Conservation (phyloP, 2,329 filamentous ascomycete genomes). For the Fusarium proliferatum region DNA sequence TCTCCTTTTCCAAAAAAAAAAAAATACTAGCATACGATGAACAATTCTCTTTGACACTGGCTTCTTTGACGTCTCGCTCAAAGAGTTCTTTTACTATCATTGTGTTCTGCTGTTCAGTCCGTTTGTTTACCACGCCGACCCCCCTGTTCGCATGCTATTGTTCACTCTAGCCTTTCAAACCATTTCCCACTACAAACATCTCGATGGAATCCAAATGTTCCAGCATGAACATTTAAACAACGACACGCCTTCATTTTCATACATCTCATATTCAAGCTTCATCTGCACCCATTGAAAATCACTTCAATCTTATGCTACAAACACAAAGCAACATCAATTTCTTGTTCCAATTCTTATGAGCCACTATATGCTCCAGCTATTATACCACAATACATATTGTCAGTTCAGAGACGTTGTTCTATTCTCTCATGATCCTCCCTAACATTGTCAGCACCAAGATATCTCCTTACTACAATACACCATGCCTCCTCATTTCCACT, state of each 20-base stretch:
- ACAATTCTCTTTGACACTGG: rapidly evolving
- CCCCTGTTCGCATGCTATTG: neutral
- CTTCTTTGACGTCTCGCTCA: neutral
- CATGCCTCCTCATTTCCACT: constrained; percentile 7
- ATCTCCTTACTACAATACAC: neutral
- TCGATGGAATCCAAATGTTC: rapidly evolving
- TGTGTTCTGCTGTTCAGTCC: neutral
- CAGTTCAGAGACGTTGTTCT: neutral
- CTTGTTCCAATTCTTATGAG: neutral
- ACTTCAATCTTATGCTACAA: neutral
- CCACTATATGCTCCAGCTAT: neutral
- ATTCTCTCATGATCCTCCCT: neutral
- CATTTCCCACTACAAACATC: neutral
- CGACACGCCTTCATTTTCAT: neutral
- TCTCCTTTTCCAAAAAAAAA: too few relatives aligned
- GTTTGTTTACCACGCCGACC: neutral
- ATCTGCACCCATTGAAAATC: neutral
- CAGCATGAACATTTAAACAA: neutral
- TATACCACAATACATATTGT: neutral
- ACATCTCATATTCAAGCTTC: too few relatives aligned
- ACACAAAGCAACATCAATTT: neutral
- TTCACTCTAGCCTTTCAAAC: neutral
- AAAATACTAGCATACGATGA: neutral
- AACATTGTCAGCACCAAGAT: neutral
- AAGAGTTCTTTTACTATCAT: neutral